Percentiles rank a stretch among this genome's conserved stretches.
Conservation (phyloP, 345 rosid genomes). For the Populus tremula region DNA sequence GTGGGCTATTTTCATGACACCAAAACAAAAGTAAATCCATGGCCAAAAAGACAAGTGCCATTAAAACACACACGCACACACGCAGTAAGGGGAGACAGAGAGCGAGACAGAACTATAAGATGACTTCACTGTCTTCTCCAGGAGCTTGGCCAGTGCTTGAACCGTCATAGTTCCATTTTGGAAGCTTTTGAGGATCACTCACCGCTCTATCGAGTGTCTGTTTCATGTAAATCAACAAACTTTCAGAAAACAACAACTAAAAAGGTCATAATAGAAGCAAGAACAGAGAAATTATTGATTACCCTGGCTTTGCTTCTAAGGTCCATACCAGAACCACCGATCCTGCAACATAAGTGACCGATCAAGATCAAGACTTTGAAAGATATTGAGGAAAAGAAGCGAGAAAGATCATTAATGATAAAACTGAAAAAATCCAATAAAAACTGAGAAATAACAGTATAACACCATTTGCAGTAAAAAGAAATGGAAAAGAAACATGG, state of each 20-base stretch:
- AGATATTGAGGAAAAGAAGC: too few relatives aligned
- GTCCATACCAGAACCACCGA: slow-evolving; percentile 29
- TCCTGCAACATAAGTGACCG: slow-evolving; percentile 8
- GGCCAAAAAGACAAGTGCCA: not conserved
- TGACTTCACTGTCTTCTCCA: slow-evolving; percentile 29
- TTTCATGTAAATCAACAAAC: not conserved
- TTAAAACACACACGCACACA: not conserved
- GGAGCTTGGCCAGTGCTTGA: slow-evolving; percentile 24
- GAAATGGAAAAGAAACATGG: not conserved
- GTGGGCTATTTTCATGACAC: slow-evolving; percentile 5
- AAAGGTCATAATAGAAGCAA: not conserved
- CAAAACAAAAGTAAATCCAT: not conserved
- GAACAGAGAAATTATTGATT: not conserved
- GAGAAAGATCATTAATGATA: not conserved
- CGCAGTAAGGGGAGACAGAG: not conserved
- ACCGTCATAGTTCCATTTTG: slow-evolving; percentile 29
- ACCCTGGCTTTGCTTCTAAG: slow-evolving; percentile 30
- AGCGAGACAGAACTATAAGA: slow-evolving; percentile 8
- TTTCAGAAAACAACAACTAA: not conserved
- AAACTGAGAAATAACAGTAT: not conserved
- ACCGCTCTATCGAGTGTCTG: slow-evolving; percentile 11
- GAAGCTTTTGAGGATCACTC: slow-evolving; percentile 15
- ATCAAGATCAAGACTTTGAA: not conserved
- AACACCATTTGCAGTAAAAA: not conserved
- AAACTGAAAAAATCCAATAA: not conserved